Evolutionary conservation across 139 green algal species (phyloP), one percentile per base, ranked within the genome.

Genomic region (Coelastrella sp.): DNA sequence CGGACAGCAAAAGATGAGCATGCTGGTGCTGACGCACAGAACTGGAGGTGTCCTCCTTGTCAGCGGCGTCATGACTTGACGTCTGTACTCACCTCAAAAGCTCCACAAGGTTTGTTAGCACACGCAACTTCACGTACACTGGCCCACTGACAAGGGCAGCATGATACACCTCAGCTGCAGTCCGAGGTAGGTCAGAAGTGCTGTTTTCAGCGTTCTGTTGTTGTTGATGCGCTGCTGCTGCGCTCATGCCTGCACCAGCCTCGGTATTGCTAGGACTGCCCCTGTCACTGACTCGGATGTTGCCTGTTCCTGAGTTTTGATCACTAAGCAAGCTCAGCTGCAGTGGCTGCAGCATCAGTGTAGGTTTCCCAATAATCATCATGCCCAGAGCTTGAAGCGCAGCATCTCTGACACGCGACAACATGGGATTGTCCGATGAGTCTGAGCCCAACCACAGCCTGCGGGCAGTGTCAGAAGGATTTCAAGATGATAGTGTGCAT

Each of bases 21-120:
- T n/a, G n/a, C n/a, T n/a, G n/a, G n/a, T n/a, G n/a, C n/a, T n/a
- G n/a, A n/a, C n/a, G 45, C 45, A 57, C 45, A 57, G 45, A 9
- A 57, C 45, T 57, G n/a, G n/a, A n/a, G n/a, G n/a, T n/a, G n/a
- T n/a, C n/a, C n/a, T n/a, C n/a, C 15, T 13, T 57, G 45, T 13
- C 15, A 57, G 53, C 30, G 53, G 6, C 19, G 17, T 64, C 6
- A 64, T 21, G 30, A 2, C 2, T 9, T 5, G 9, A 21, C 0
- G 5, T 9, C 0, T 32, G 15, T 17, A 37, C 67, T 50, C 71
- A 92, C 84, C 89, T 88, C 23, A 97, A 89, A 81, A 97, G 86
- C 60, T 97, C 93, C 4, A 89, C 88, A 5, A 97, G 87, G 84
- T 93, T 94, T 62, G 30, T 38, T 25, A 97, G 90, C 27, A 92